Base-by-base conservation (phyloP, 2,329 filamentous ascomycete genomes). In the Aspergillus sp. region DNA sequence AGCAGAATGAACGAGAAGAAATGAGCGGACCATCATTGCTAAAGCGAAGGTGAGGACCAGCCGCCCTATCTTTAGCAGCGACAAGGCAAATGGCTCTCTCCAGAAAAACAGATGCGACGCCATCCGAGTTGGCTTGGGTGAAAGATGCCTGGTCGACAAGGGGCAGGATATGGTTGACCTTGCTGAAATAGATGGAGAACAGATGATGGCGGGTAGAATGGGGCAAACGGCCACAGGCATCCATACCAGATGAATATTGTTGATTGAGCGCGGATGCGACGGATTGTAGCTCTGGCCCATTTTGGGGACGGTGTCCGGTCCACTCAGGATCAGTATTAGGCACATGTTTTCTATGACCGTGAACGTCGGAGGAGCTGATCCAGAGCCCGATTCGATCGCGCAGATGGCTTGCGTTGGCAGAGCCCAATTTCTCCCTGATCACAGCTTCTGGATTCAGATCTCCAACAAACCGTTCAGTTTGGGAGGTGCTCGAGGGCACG, bases 371-470 rank as follows among this genome's bases (percentile, higher is more conserved):
- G 4, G 72, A 68, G 47, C 65, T 72, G 48, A 76, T 70, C 72
- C 72, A 75, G 30, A 76, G 65, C 10, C 73, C 73, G 52, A 76
- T 65, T 9, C 65, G 70, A 62, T 72, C 69, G 17, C 71, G 66
- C 51, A 70, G 62, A 48, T 69, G 68, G 49, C 56, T 70, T 8
- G 64, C 65, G 21, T 58, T 59, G 7, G 68, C 47, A 21, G 65
- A 70, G 48, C 72, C 62, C 12, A 76, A 49, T 50, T 65, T 68
- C 55, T 76, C 74, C 17, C 71, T 68, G 57, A 79, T 74, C 6
- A 76, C 67, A 32, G 76, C 73, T 66, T 79, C 76, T 6, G 76
- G 76, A 55, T 78, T 78, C 2, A 77, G 67, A 55, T 79, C 75
- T 30, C 76, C 76, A 21, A 79, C 76, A 52, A 78, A 78, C 17